phyloP scores from a whole-genome alignment of 805 yeast species.

The Saccharomyces paradoxus region DNA sequence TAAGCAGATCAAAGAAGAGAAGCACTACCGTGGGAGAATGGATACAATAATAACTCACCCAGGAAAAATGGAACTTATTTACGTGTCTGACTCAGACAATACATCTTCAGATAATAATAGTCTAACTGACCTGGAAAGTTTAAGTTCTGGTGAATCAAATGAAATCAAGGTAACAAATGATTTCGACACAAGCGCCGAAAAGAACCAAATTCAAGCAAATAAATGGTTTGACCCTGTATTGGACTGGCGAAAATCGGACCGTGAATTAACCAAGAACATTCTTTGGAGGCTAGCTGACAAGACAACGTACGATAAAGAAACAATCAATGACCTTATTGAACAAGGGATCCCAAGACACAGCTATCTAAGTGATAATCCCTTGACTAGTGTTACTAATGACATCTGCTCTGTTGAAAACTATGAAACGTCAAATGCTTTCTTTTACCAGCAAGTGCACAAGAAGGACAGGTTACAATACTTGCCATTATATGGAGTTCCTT shows the following conservation, averaged over 20 bases:
- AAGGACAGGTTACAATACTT: constrained; percentile 13
- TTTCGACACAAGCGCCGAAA: not conserved
- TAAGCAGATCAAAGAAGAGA: not conserved
- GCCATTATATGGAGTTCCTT: constrained; percentile 5
- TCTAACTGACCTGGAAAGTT: not conserved
- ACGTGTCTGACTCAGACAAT: constrained; percentile 10
- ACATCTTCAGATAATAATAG: not conserved
- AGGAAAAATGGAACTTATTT: constrained; percentile 10
- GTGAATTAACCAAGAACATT: constrained; percentile 10
- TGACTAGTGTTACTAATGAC: constrained; percentile 24
- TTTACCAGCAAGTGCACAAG: constrained; percentile 20
- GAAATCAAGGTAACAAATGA: not conserved
- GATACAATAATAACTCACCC: not conserved
- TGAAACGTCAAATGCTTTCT: constrained; percentile 18
- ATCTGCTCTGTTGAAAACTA: constrained; percentile 23
- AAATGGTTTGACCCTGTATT: not conserved
- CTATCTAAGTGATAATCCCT: constrained; percentile 10
- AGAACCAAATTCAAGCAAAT: not conserved
- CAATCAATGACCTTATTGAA: constrained; percentile 11
- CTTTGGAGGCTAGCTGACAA: constrained; percentile 6
- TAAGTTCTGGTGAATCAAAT: not conserved
- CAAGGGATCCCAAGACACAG: constrained; percentile 18
- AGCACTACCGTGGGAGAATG: not conserved
- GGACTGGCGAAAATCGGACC: constrained; percentile 13
- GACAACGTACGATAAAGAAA: constrained; percentile 4